Percentiles rank a stretch among this genome's conserved stretches.
Evolutionary conservation across 495 filamentous ascomycete species (phyloP).

Genomic region (Halenospora varia): DNA sequence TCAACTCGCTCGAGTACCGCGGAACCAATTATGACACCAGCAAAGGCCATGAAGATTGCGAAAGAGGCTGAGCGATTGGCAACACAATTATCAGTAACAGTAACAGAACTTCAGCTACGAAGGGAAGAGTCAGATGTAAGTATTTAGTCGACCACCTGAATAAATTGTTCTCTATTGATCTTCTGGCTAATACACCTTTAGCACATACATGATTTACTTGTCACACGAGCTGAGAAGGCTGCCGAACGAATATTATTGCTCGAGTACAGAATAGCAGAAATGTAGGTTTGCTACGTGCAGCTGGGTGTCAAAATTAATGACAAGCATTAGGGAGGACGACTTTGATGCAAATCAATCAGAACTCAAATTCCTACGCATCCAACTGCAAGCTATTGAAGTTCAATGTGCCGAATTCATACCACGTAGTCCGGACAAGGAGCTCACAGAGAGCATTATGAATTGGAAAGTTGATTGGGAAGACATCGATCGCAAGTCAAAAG

Average conservation of each 20-base stretch:
- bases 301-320: not conserved
- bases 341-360: slow-evolving; percentile 36
- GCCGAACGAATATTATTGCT: slow-evolving; percentile 48
- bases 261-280: slow-evolving; percentile 40
- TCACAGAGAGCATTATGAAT: slow-evolving; percentile 26
- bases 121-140: slow-evolving; percentile 49
- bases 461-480: slow-evolving; percentile 29
- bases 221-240: slow-evolving; percentile 46
- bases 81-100: slow-evolving; percentile 32
- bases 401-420: slow-evolving; percentile 40
- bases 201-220: slow-evolving; percentile 49
- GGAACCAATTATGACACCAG: slow-evolving; percentile 4
- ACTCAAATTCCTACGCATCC: slow-evolving; percentile 47
- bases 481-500: slow-evolving; percentile 21
- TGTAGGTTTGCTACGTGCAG: slow-evolving; percentile 32
- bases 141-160: slow-evolving; percentile 3
- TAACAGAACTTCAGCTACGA: slow-evolving; percentile 35
- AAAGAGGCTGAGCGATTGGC: slow-evolving; percentile 37
- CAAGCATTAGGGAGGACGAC: slow-evolving; percentile 30
- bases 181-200: slow-evolving; percentile 20
- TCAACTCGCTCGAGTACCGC: not conserved
- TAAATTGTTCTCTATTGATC: slow-evolving; percentile 11
- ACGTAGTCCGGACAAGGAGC: slow-evolving; percentile 17
- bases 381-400: slow-evolving; percentile 49
- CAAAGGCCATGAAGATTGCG: slow-evolving; percentile 30